phyloP scores from a whole-genome alignment of 306 rosid genomes.

The Hippophae gyantsensis region DNA sequence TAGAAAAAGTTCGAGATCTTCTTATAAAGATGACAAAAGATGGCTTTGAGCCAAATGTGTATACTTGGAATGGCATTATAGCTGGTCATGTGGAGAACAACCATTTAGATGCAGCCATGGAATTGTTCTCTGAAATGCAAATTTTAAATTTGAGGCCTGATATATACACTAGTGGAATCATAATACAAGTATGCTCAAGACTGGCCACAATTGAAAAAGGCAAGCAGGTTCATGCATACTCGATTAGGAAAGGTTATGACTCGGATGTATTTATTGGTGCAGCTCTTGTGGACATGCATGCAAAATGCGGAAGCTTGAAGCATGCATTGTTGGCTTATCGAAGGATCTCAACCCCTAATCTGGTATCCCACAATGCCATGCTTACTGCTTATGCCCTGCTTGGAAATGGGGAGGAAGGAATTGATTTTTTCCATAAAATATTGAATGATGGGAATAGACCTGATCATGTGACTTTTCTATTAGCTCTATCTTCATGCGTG shows the following conservation, averaged over 20 bases:
- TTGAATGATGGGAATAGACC: slow-evolving; percentile 31
- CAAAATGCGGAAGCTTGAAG: slow-evolving; percentile 47
- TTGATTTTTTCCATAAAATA: slow-evolving; percentile 30
- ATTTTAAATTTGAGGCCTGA: slow-evolving; percentile 34
- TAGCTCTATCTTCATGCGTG: slow-evolving; percentile 47
- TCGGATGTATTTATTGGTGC: slow-evolving; percentile 35
- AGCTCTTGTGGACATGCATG: slow-evolving; percentile 50
- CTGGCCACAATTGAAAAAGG: slow-evolving; percentile 42
- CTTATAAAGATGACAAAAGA: slow-evolving; percentile 31
- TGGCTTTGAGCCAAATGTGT: slow-evolving; percentile 42
- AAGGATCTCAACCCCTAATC: slow-evolving; percentile 40
- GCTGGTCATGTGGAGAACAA: slow-evolving; percentile 33
- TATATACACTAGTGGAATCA: slow-evolving; percentile 44
- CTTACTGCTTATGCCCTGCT: slow-evolving; percentile 55
- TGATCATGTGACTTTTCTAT: slow-evolving; percentile 41
- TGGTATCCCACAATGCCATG: slow-evolving; percentile 51
- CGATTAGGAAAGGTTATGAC: slow-evolving; percentile 30
- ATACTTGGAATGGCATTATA: slow-evolving; percentile 38
- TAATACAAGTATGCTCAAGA: slow-evolving; percentile 41
- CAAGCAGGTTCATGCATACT: slow-evolving; percentile 51
- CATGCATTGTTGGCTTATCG: slow-evolving; percentile 28
- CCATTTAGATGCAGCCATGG: slow-evolving; percentile 30
- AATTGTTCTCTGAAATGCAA: slow-evolving; percentile 33
- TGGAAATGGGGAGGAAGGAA: slow-evolving; percentile 47
- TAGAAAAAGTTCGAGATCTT: slow-evolving; percentile 23